Conservation (phyloP, 345 rosid genomes). For the Eucalyptus cloeziana region DNA sequence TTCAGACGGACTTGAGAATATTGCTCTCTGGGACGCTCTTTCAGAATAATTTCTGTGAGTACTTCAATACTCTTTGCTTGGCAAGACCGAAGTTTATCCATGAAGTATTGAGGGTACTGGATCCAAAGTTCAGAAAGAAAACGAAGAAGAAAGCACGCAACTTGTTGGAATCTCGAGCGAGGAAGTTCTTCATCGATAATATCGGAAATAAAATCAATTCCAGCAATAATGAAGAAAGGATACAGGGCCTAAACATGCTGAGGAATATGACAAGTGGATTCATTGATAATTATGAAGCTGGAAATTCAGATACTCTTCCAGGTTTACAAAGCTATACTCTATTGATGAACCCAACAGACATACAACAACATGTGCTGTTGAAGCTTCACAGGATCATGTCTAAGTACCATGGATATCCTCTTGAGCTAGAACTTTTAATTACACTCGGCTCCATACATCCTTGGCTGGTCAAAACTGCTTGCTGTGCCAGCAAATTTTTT, state of each 20-base stretch:
- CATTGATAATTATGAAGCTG: conserved; percentile 81
- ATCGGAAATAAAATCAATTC: conserved; percentile 82
- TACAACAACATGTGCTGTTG: conserved; percentile 44
- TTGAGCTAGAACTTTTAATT: conserved; percentile 74
- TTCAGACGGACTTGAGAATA: conserved; percentile 58
- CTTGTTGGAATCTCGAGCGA: conserved; percentile 64
- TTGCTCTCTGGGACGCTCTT: conserved; percentile 87
- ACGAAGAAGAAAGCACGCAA: conserved; percentile 40
- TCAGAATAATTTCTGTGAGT: conserved; percentile 95
- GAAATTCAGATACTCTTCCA: conserved; percentile 55
- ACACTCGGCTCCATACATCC: conserved; percentile 93
- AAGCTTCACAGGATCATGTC: conserved; percentile 62
- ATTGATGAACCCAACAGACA: conserved; percentile 71
- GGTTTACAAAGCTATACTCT: conserved; percentile 88
- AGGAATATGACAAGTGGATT: conserved; percentile 63
- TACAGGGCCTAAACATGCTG: conserved; percentile 71
- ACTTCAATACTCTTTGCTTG: conserved; percentile 82
- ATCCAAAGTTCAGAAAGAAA: conserved; percentile 42
- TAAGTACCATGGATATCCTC: conserved; percentile 53
- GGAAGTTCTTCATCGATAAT: conserved; percentile 70
- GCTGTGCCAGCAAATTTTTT: conserved; percentile 56
- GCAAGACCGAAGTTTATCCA: conserved; percentile 75
- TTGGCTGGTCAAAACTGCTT: conserved; percentile 56
- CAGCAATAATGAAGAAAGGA: conserved; percentile 48
- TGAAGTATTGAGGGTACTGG: conserved; percentile 58